A percentile compares a stretch with the other conserved stretches of the same genome.
Evolutionary conservation across 2,329 filamentous ascomycete genomes (phyloP).

Genomic region (Elsinoe batatas): DNA sequence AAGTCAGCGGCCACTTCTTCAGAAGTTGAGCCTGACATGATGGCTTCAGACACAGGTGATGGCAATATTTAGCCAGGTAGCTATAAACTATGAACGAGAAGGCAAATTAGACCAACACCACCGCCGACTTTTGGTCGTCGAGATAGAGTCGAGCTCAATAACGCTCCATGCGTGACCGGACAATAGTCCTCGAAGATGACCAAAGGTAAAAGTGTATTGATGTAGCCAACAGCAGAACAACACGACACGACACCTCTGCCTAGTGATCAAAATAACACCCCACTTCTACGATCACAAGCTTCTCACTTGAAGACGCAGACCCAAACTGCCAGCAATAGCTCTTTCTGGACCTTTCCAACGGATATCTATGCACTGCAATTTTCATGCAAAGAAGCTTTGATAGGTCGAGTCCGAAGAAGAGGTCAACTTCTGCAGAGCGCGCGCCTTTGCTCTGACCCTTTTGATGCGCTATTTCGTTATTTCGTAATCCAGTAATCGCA

Average conservation of each 20-base stretch:
- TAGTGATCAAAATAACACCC: background rate
- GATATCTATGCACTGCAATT: too few relatives aligned
- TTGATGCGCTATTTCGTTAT: too few relatives aligned
- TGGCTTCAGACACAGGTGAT: conserved; percentile 26
- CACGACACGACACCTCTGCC: background rate
- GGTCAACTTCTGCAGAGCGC: too few relatives aligned
- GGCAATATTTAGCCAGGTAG: conserved; percentile 10
- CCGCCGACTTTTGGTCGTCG: too few relatives aligned
- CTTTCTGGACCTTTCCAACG: background rate
- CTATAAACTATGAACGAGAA: conserved; percentile 6
- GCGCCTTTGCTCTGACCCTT: too few relatives aligned
- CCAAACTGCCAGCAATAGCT: background rate
- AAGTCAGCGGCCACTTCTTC: conserved; percentile 94
- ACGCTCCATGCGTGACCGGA: background rate
- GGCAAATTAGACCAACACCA: background rate
- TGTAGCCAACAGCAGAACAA: background rate
- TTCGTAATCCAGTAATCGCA: too few relatives aligned
- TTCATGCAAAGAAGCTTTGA: too few relatives aligned
- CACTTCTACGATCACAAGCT: background rate
- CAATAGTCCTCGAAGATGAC: background rate
- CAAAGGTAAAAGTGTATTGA: background rate
- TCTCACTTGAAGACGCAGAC: background rate
- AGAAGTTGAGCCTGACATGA: conserved; percentile 54
- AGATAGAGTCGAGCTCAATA: background rate
- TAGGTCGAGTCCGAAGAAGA: too few relatives aligned